Base-by-base conservation (phyloP, 1,284 basidiomycete species). In the Sanguinoderma infundibulare region DNA sequence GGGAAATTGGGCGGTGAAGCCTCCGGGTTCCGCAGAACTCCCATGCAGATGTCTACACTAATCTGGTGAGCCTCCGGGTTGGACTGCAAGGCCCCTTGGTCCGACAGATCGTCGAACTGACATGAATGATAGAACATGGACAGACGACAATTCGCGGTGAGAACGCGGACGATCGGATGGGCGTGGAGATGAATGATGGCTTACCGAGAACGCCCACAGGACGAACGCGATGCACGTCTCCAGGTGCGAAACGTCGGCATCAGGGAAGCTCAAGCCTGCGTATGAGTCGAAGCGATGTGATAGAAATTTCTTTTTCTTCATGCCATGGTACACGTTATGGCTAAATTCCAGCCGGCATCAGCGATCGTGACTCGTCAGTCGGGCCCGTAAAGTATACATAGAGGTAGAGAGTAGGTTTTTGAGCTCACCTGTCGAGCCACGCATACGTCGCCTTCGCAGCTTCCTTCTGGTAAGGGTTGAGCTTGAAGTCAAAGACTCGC, bases 161-260 rank as follows among this genome's bases (percentile, higher is more conserved):
- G 46, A 38, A 9, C 40, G 35, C 28, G 9, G 32, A 20, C n/a
- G n/a, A n/a, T n/a, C n/a, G n/a, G 8, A 42, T 15, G 6, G 53
- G 44, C 32, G 46, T 38, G 53, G 54, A 67, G 74, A n/a, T n/a
- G n/a, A n/a, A 30, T 8, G 30, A 26, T 5, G 20, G 7, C 60
- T 61, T 60, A 82, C 81, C 30, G 79, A 74, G 65, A 81, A 81
- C 20, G 80, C 79, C 79, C 79, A 82, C 35, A 79, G 72, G 69
- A 79, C 79, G 63, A 82, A 82, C 42, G 76, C 75, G 44, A 81
- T 72, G 63, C 79, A 76, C 6, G 79, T 81, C 10, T 72, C 75
- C 35, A 81, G 74, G 54, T 81, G 81, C n/a, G 69, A 62, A n/a
- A 70, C 50, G 65, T 81, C 78, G 30, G 79, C 80, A 50, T 81